Evolutionary conservation across 164 flowering plant species (phyloP).

Genomic region (Litsea cubeba): DNA sequence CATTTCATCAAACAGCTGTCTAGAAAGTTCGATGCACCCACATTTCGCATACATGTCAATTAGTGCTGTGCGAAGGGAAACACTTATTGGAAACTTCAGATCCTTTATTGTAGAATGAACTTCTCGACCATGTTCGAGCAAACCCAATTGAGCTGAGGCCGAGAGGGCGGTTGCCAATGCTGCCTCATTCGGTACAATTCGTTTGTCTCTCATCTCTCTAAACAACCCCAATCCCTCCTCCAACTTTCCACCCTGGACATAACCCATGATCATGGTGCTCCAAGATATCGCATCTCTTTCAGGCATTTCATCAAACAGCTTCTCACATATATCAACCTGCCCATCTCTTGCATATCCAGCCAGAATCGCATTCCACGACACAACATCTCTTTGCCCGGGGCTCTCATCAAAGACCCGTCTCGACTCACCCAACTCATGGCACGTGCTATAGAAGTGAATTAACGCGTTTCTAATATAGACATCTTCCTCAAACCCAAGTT

Average conservation of each 20-base stretch:
- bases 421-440: slow-evolving; percentile 20
- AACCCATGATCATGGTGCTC: slow-evolving; percentile 43
- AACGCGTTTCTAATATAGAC: slow-evolving; percentile 37
- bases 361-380: slow-evolving; percentile 48
- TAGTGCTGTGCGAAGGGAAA: slow-evolving; percentile 37
- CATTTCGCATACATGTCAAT: slow-evolving; percentile 84
- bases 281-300: slow-evolving; percentile 43
- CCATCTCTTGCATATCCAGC: slow-evolving; percentile 33
- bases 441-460: slow-evolving; percentile 38
- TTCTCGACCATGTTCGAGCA: slow-evolving; percentile 37
- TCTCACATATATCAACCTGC: slow-evolving; percentile 22
- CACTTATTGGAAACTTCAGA: slow-evolving; percentile 23
- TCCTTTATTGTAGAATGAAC: slow-evolving; percentile 29
- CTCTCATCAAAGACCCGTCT: slow-evolving; percentile 36
- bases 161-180: slow-evolving; percentile 38
- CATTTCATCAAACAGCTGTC: slow-evolving; percentile 30
- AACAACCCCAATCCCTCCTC: slow-evolving; percentile 40
- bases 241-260: slow-evolving; percentile 33
- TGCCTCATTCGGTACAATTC: slow-evolving; percentile 38
- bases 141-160: slow-evolving; percentile 44
- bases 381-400: slow-evolving; percentile 31
- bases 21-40: slow-evolving; percentile 49
- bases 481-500: slow-evolving; percentile 31
- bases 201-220: slow-evolving; percentile 28
- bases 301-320: slow-evolving; percentile 48